Evolutionary conservation across 2,329 filamentous ascomycete genomes (phyloP), one percentile per base, ranked within the genome.

Genomic region (Aspergillus udagawae): DNA sequence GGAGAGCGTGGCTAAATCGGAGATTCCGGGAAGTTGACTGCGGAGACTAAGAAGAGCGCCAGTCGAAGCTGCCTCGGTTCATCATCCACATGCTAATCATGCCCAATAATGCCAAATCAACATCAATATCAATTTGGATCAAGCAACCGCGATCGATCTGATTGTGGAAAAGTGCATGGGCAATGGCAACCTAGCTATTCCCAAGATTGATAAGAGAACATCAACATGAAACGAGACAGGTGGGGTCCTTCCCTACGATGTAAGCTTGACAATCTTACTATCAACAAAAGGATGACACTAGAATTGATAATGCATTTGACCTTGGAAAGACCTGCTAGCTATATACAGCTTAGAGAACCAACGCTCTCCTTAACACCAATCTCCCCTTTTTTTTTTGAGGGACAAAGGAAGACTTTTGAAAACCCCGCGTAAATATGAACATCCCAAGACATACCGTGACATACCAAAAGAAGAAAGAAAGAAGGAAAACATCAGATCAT

Each of bases 361-460:
- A 61, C 47, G 47, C 61, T 65, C 61, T 64, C 62, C 60, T 38
- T 45, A 70, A 72, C 69, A 73, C 68, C 65, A 66, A 52, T 63
- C 65, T 63, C 59, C 59, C 59, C 63, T 60, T 61, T 61, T 4
- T 55, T 56, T 56, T 59, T 51, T 57, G 58, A 58, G 60, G 60
- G 63, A 61, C 57, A 65, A 63, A 60, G 56, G 55, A 65, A 63
- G 57, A 68, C 67, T 70, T 71, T 70, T 70, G 49, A 54, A 66
- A 66, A 60, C 64, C 65, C 58, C 49, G 49, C 54, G 57, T 59
- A 56, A 59, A 61, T 59, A 60, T 51, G 57, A 63, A 68, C 62
- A 69, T 62, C 65, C 68, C 67, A 59, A 63, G 64, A 65, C 65
- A 67, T 61, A 70, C 65, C 66, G 67, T 71, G 59, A 70, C 63